These are phyloP conservation scores for Chrysosphaeria jannelii DNA, from an alignment of 2,329 filamentous ascomycete species.

Conservation along the genomic window DNA sequence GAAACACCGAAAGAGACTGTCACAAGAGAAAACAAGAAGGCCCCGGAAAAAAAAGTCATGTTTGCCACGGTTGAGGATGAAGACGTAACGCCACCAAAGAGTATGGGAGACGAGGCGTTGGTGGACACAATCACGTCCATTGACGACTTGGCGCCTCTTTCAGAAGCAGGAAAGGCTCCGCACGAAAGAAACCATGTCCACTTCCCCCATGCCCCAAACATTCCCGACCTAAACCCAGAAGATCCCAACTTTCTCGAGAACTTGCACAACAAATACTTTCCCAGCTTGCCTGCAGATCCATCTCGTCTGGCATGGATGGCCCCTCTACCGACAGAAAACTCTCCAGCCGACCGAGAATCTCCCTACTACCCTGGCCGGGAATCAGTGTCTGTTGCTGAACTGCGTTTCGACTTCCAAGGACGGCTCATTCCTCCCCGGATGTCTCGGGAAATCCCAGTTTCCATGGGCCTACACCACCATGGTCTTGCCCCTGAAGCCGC, in stretches of 20 bases:
- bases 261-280: slow-evolving; percentile 83
- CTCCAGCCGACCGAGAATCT: slow-evolving; percentile 33
- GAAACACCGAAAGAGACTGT: slow-evolving; percentile 2
- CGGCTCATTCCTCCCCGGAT: slow-evolving; percentile 47
- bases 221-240: slow-evolving; percentile 52
- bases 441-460: slow-evolving; percentile 42
- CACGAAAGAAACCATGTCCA: slow-evolving; percentile 13
- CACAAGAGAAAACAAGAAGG: not conserved
- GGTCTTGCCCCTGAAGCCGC: slow-evolving; percentile 76
- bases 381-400: slow-evolving; percentile 38
- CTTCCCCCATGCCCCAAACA: slow-evolving; percentile 22
- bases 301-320: slow-evolving; percentile 76
- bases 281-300: slow-evolving; percentile 57
- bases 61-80: slow-evolving; percentile 3
- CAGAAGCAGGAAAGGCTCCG: slow-evolving; percentile 5
- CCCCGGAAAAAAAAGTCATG: slow-evolving; percentile 7
- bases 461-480: slow-evolving; percentile 73
- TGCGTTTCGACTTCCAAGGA: slow-evolving; percentile 76
- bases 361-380: slow-evolving; percentile 56
- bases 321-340: slow-evolving; percentile 32
- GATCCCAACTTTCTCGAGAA: slow-evolving; percentile 60
- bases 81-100: not conserved
- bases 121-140: slow-evolving; percentile 2
- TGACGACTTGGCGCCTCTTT: slow-evolving; percentile 13
- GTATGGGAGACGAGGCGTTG: not conserved